These are phyloP conservation scores for Helenozyma baotianmanensis DNA, from an alignment of 805 yeast species.

Conservation along the genomic window DNA sequence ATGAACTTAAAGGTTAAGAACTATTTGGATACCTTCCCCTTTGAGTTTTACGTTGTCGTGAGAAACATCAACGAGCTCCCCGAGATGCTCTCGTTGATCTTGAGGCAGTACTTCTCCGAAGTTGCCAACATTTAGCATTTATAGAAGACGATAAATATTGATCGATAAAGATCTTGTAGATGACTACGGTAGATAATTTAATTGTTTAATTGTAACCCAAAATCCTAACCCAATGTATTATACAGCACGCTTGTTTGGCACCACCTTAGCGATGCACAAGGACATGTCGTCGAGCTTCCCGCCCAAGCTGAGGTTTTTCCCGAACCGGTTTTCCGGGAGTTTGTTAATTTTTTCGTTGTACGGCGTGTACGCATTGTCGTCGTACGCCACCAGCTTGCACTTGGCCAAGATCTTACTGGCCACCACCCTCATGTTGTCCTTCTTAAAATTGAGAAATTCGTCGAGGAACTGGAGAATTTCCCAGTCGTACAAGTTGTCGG, in stretches of 20 bases:
- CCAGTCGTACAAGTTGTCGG: slow-evolving; percentile 48
- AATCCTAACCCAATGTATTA: too few relatives aligned
- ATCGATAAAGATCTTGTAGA: too few relatives aligned
- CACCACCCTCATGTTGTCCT: slow-evolving; percentile 32
- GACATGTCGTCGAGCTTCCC: slow-evolving; percentile 56
- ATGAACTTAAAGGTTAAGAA: slow-evolving; percentile 72
- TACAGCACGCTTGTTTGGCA: slow-evolving; percentile 10
- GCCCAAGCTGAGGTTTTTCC: slow-evolving; percentile 37
- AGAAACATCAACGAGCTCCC: slow-evolving; percentile 87
- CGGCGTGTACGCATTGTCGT: slow-evolving; percentile 50
- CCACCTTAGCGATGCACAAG: slow-evolving; percentile 45
- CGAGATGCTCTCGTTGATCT: slow-evolving; percentile 79
- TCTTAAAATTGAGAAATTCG: slow-evolving; percentile 23
- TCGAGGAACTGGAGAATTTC: slow-evolving; percentile 40
- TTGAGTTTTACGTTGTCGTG: slow-evolving; percentile 93
- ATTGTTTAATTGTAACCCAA: too few relatives aligned
- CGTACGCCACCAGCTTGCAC: slow-evolving; percentile 48
- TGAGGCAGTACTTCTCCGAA: slow-evolving; percentile 89
- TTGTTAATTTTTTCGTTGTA: slow-evolving; percentile 48
- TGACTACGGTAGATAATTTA: too few relatives aligned
- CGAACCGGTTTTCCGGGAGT: slow-evolving; percentile 28
- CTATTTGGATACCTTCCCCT: slow-evolving; percentile 92
- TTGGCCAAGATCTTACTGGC: slow-evolving; percentile 38
- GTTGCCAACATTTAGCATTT: slow-evolving; percentile 25
- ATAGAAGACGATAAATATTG: too few relatives aligned